Percentiles rank a stretch among this genome's conserved stretches.
phyloP scores from a whole-genome alignment of 306 rosid genomes.

The Elaeagnus macrophylla region DNA sequence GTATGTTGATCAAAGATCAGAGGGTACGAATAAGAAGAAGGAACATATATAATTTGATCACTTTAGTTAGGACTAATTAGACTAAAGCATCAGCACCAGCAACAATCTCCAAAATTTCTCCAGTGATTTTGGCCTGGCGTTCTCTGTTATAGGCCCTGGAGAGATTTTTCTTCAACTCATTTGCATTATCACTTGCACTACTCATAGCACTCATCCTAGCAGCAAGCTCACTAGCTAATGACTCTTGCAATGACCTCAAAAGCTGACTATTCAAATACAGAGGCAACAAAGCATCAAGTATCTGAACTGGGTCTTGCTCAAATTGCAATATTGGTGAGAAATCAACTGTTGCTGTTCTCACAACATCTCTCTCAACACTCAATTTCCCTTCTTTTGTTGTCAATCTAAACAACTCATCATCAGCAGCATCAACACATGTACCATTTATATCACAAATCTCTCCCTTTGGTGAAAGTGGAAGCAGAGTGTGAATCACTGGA shows the following conservation, averaged over 20 bases:
- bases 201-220: slow-evolving; percentile 93
- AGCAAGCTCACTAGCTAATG: slow-evolving; percentile 83
- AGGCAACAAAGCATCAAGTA: slow-evolving; percentile 78
- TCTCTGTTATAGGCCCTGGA: slow-evolving; percentile 55
- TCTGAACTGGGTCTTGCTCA: slow-evolving; percentile 94
- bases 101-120: slow-evolving; percentile 86
- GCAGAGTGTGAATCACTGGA: slow-evolving; percentile 75
- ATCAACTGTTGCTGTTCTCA: slow-evolving; percentile 42
- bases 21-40: background rate
- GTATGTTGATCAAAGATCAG: no score
- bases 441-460: slow-evolving; percentile 84
- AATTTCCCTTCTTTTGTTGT: slow-evolving; percentile 80
- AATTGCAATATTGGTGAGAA: slow-evolving; percentile 66
- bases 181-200: slow-evolving; percentile 67
- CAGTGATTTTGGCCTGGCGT: slow-evolving; percentile 87
- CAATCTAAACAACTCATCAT: slow-evolving; percentile 76
- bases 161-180: slow-evolving; percentile 54
- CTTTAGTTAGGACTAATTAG: slow-evolving; percentile 24
- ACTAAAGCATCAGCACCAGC: slow-evolving; percentile 74
- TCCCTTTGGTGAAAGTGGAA: slow-evolving; percentile 85
- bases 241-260: slow-evolving; percentile 83
- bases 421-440: slow-evolving; percentile 75
- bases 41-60: background rate
- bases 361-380: slow-evolving; percentile 62
- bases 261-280: slow-evolving; percentile 80